Base-by-base conservation (phyloP, 1,284 basidiomycete genomes). In the Boletus semigastroideus region DNA sequence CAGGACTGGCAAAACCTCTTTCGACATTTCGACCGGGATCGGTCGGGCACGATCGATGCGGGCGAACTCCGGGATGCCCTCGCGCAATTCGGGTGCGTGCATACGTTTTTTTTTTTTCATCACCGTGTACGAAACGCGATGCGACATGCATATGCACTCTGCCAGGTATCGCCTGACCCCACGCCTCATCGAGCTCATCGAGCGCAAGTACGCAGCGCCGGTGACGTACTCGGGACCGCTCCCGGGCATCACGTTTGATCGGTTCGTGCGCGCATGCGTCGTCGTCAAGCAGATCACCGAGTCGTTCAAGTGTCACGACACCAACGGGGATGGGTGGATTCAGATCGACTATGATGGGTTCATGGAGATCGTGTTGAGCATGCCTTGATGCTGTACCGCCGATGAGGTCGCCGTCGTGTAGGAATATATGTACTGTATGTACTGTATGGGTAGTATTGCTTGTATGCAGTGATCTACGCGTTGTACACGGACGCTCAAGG, bases 221-320 rank as follows among this genome's bases (percentile, higher is more conserved):
- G 62, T 74, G 11, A 57, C 57, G 28, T 64, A 63, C 12, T 59
- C 68, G 22, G 72, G 67, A 8, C 67, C 74, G 9, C 57, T 72
- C 13, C 72, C 77, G 3, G 87, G 86, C 0, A 89, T 91, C 72
- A 80, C 83, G 13, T 91, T 91, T 62, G 89, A 91, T 68, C 84
- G 89, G 56, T 92, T 91, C 73, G 84, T 92, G 38, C 80, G 88
- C 50, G 87, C 87, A 22, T 92, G 90, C 59, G 89, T 92, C 52
- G 86, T 82, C 4, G 78, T 90, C 58, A 90, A 88, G 74, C 85
- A 87, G 65, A 75, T 89, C 59, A 83, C 79, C 40, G 89, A 91
- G 70, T 70, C 82, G 31, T 90, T 80, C 64, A 70, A 73, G 49
- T 72, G 74, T 46, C 73, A 86, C 41, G 86, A 90, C 59, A 77